Evolutionary conservation across 345 rosid genomes (phyloP).

Genomic region (Camelina sativa): DNA sequence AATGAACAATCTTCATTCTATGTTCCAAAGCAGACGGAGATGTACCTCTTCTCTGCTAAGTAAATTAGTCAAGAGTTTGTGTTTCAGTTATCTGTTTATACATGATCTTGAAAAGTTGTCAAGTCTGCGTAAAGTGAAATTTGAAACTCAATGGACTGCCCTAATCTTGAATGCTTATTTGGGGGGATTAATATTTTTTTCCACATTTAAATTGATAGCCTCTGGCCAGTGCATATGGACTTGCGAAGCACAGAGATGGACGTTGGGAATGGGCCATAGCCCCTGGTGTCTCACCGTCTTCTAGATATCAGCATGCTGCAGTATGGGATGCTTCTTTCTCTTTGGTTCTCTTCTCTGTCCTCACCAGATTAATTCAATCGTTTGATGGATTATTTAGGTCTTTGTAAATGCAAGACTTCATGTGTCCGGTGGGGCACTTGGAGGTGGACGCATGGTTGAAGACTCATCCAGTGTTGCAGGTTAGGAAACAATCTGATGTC

Average conservation of each 20-base stretch:
- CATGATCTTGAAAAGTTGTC: conserved; percentile 16
- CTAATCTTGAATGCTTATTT: conserved; percentile 20
- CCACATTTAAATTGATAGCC: conserved; percentile 58
- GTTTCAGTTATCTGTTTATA: conserved; percentile 14
- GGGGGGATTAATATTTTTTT: conserved; percentile 2
- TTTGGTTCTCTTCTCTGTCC: conserved; percentile 20
- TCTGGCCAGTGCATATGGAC: conserved; percentile 92
- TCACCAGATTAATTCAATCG: conserved; percentile 27
- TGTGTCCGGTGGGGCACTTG: conserved; percentile 98
- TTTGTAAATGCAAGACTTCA: conserved; percentile 95
- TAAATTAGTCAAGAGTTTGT: conserved; percentile 15
- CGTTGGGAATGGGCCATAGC: conserved; percentile 99
- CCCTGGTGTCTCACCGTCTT: conserved; percentile 95
- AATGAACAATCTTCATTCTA: conserved; percentile 6
- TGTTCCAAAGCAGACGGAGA: conserved; percentile 25
- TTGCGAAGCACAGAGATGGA: conserved; percentile 96
- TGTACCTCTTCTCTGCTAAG: conserved; percentile 10
- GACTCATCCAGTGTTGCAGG: conserved; percentile 96
- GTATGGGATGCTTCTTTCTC: conserved; percentile 51
- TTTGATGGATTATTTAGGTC: conserved; percentile 53
- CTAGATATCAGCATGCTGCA: conserved; percentile 98
- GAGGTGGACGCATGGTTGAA: conserved; percentile 98
- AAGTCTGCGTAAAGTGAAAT: conserved; percentile 10
- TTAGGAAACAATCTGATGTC: conserved; percentile 36
- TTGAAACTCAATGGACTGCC: conserved; percentile 34